phyloP scores from a whole-genome alignment of 208 protist genomes.

The Porcisia deanei region DNA sequence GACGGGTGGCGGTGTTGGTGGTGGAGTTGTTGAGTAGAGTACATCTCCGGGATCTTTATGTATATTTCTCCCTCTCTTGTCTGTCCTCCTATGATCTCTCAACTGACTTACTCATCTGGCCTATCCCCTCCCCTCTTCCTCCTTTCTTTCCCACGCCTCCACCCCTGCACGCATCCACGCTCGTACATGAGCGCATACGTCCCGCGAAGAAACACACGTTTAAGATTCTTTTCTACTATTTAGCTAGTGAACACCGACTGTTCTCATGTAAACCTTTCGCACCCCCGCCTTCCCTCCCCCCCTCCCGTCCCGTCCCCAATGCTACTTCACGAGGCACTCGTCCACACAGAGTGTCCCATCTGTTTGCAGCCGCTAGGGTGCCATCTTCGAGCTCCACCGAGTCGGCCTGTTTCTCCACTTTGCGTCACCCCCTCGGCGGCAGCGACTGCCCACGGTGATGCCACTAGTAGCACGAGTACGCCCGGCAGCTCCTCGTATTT shows the following conservation, averaged over 20 bases:
- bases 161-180: background rate
- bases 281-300: background rate
- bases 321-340: conserved; percentile 42
- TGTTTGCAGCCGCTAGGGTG: conserved; percentile 68
- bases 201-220: background rate
- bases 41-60: background rate
- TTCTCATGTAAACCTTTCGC: too few relatives aligned
- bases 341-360: conserved; percentile 68
- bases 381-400: conserved; percentile 9
- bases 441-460: conserved; percentile 2
- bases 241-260: too few relatives aligned
- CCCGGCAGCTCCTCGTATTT: conserved; percentile 1
- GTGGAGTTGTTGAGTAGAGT: background rate
- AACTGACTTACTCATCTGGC: too few relatives aligned
- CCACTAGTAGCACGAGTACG: background rate
- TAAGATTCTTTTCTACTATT: background rate
- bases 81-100: background rate
- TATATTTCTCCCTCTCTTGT: background rate
- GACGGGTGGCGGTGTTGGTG: background rate
- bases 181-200: background rate
- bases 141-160: background rate
- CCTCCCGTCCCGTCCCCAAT: background rate
- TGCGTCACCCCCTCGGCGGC: background rate
- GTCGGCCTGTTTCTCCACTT: background rate
- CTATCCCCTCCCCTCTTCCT: background rate